Evolutionary conservation across 805 yeast genomes (phyloP).

Genomic region (Hanseniaspora thailandica): DNA sequence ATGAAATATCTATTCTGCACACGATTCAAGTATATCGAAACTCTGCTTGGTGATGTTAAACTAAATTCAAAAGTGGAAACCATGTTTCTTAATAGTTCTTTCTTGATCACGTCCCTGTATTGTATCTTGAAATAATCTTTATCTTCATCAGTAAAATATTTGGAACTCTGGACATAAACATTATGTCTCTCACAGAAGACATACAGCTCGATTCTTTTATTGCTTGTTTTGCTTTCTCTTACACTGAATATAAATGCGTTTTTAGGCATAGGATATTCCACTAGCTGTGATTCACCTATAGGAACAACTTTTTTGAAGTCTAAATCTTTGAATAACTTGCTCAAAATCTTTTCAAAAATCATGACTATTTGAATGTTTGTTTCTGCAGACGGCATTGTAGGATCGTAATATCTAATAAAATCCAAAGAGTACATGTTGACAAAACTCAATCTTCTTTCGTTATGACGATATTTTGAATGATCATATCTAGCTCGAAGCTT

Average conservation of each 20-base stretch:
- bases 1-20: too few relatives aligned
- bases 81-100: too few relatives aligned
- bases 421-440: neutral
- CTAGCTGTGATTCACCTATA: neutral
- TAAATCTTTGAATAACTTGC: neutral
- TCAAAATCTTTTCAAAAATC: neutral
- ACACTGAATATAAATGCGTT: neutral
- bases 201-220: neutral
- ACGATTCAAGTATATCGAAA: too few relatives aligned
- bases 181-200: neutral
- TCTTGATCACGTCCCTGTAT: too few relatives aligned
- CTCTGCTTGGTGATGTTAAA: too few relatives aligned
- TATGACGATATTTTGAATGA: neutral
- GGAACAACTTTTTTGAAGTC: neutral
- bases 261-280: neutral
- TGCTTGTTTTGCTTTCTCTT: neutral
- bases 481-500: neutral
- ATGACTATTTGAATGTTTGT: neutral
- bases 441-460: neutral
- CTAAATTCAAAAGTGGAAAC: too few relatives aligned
- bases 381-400: too few relatives aligned
- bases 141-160: neutral
- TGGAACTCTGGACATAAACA: too few relatives aligned
- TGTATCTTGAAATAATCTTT: too few relatives aligned
- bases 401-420: neutral